Evolutionary conservation across 73 alveolate genomes (phyloP).

Genomic region (Symbiodinium pilosum): DNA sequence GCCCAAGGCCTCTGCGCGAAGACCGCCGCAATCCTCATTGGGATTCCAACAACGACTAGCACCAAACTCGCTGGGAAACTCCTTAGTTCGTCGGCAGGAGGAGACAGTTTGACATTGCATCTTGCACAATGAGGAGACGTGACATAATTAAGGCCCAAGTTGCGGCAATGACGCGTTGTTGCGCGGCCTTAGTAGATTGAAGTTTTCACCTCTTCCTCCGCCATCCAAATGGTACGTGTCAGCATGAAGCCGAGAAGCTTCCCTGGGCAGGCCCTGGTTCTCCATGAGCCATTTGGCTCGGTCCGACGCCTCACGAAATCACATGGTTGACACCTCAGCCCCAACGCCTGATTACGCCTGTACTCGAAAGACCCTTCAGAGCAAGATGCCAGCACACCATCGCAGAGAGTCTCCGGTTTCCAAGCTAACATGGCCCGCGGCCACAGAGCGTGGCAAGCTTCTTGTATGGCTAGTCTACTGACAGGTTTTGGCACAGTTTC

Average conservation of each 20-base stretch:
- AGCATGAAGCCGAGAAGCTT: not conserved
- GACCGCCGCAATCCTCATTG: not conserved
- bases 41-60: not conserved
- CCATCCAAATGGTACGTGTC: not conserved
- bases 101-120: too few species aligned
- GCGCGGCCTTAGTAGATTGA: not conserved
- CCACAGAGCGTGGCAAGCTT: too few species aligned
- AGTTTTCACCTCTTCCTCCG: too few species aligned
- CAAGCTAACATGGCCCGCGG: slow-evolving; percentile 8
- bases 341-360: too few species aligned
- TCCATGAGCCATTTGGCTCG: slow-evolving; percentile 81
- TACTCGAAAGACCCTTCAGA: too few species aligned
- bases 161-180: not conserved
- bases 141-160: not conserved
- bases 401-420: slow-evolving; percentile 69
- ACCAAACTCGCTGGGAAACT: not conserved
- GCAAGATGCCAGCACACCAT: slow-evolving; percentile 40
- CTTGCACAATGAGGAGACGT: too few species aligned
- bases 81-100: not conserved
- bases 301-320: not conserved
- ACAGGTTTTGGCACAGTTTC: too few species aligned
- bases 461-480: too few species aligned
- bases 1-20: not conserved
- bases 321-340: too few species aligned
- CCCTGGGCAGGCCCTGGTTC: slow-evolving; percentile 24